Conservation (phyloP, 106 monocot species). For the Acanthochlamys bracteata region DNA sequence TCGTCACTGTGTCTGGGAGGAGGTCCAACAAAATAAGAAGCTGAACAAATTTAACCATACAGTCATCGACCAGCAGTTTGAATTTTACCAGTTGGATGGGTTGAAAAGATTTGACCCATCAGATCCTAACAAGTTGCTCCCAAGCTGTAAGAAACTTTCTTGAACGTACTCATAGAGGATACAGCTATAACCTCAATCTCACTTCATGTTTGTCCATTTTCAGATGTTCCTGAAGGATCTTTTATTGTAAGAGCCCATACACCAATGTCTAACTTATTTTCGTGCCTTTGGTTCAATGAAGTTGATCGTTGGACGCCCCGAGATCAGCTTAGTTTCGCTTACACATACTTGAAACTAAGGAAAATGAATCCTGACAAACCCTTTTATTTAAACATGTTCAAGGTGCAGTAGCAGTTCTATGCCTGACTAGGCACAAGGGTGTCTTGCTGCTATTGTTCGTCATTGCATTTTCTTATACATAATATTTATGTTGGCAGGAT, state of each 20-base stretch:
- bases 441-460: too few species aligned
- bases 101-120: slow-evolving; percentile 71
- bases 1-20: slow-evolving; percentile 88
- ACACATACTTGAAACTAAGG: slow-evolving; percentile 84
- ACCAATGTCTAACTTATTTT: slow-evolving; percentile 97
- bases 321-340: slow-evolving; percentile 98
- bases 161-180: background rate
- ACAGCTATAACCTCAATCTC: background rate
- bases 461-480: too few species aligned
- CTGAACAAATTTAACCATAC: slow-evolving; percentile 85
- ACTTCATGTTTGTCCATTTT: slow-evolving; percentile 9
- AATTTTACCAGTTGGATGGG: slow-evolving; percentile 83
- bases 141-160: slow-evolving; percentile 61
- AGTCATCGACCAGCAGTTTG: slow-evolving; percentile 64
- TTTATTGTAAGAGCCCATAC: slow-evolving; percentile 95
- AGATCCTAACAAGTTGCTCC: slow-evolving; percentile 71
- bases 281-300: slow-evolving; percentile 96
- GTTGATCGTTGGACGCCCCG: slow-evolving; percentile 95
- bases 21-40: slow-evolving; percentile 82
- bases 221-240: slow-evolving; percentile 99
- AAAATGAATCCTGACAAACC: slow-evolving; percentile 72
- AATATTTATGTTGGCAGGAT: slow-evolving; percentile 41
- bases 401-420: slow-evolving; percentile 28
- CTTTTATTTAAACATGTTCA: slow-evolving; percentile 92
- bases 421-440: background rate